Evolutionary conservation across 345 rosid species (phyloP).

Genomic region (Dipteronia dyeriana): DNA sequence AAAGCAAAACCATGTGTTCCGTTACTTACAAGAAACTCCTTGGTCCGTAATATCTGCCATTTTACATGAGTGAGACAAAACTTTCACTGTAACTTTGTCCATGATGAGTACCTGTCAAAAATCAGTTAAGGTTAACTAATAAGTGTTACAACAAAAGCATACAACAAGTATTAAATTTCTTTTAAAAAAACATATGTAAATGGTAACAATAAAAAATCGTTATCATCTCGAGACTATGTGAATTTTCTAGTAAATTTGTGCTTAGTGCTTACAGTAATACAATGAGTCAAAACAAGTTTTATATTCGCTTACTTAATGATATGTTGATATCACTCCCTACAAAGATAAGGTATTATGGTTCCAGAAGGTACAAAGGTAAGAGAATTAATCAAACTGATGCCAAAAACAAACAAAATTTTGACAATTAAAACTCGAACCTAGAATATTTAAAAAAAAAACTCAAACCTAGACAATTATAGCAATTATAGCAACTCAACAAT

Average conservation of each 20-base stretch:
- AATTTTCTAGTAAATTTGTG: background rate
- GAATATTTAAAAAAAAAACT: too few species aligned
- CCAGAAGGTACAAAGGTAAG: background rate
- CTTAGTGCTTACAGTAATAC: background rate
- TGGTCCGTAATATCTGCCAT: constrained; percentile 97
- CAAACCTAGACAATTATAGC: too few species aligned
- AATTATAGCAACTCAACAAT: background rate
- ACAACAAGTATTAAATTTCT: too few species aligned
- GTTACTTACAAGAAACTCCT: constrained; percentile 84
- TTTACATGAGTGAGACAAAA: constrained; percentile 84
- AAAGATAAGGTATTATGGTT: constrained; percentile 5
- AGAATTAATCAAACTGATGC: background rate
- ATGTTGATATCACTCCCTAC: background rate
- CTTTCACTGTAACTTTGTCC: constrained; percentile 91
- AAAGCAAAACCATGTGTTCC: background rate
- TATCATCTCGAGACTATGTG: background rate
- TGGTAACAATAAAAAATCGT: background rate
- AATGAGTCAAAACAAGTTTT: background rate
- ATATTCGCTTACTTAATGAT: too few species aligned
- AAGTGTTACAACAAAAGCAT: background rate
- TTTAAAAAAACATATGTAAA: background rate
- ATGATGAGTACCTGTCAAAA: constrained; percentile 72
- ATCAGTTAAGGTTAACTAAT: constrained; percentile 11
- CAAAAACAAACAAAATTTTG: background rate
- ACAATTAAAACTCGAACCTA: too few species aligned